Percentiles rank a stretch among this genome's conserved stretches.
These are phyloP conservation scores for Salvia miltiorrhiza DNA, from an alignment of 257 asterid genomes.

Conservation along the genomic window DNA sequence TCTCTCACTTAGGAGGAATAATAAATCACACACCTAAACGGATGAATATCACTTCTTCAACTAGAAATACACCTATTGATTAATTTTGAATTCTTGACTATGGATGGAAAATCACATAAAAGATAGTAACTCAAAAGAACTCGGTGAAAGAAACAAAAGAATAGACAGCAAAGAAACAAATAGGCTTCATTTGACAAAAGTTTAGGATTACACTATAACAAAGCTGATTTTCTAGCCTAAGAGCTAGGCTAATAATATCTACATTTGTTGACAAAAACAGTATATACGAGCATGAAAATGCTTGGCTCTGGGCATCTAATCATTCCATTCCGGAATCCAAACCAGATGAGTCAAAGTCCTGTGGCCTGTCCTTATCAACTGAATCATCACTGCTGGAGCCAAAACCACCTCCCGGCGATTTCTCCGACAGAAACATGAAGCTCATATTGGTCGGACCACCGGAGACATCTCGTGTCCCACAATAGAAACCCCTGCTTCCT, in stretches of 20 bases:
- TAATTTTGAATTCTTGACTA: too few relatives aligned
- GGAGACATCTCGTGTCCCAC: conserved; percentile 38
- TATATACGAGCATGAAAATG: conserved; percentile 18
- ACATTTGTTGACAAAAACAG: conserved; percentile 28
- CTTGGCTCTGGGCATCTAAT: neutral
- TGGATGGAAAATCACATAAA: too few relatives aligned
- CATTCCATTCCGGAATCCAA: conserved; percentile 12
- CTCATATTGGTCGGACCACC: conserved; percentile 32
- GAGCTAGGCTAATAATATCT: too few relatives aligned
- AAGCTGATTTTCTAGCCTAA: neutral
- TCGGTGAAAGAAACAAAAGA: neutral
- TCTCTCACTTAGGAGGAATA: too few relatives aligned
- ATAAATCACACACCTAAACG: too few relatives aligned
- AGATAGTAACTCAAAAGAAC: too few relatives aligned
- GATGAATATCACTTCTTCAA: too few relatives aligned
- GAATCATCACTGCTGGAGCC: conserved; percentile 17
- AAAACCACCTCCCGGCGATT: conserved; percentile 8
- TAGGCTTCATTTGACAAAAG: neutral
- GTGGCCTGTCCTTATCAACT: conserved; percentile 26
- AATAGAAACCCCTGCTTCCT: conserved; percentile 62
- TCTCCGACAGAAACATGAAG: conserved; percentile 31
- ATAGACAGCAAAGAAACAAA: neutral
- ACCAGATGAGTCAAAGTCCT: conserved; percentile 20
- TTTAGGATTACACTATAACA: neutral
- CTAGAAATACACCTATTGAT: too few relatives aligned